Percentiles rank a stretch among this genome's conserved stretches.
phyloP scores from a whole-genome alignment of 2,329 filamentous ascomycete genomes.

The Mycosphaerelloides madeirae region DNA sequence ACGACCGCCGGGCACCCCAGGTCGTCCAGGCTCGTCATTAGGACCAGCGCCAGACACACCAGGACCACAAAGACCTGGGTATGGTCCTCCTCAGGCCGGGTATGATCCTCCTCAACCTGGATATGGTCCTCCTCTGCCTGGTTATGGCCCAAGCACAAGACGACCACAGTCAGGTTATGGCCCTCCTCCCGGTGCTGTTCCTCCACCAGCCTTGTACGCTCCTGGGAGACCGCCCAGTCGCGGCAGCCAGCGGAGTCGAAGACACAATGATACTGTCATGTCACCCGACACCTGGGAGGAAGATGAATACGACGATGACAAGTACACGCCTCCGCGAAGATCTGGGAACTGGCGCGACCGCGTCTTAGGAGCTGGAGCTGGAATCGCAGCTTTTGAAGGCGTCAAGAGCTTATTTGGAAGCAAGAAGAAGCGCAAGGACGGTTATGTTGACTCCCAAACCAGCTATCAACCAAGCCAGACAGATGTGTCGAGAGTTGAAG shows the following conservation, averaged over 20 bases:
- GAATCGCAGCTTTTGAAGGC: slow-evolving; percentile 37
- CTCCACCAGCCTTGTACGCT: slow-evolving; percentile 6
- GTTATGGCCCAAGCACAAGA: background rate
- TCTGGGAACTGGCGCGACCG: slow-evolving; percentile 41
- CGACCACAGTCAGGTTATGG: slow-evolving; percentile 3
- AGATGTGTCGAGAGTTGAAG: slow-evolving; percentile 48
- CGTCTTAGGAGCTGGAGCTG: slow-evolving; percentile 43
- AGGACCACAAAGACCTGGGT: slow-evolving; percentile 1
- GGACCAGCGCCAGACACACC: slow-evolving; percentile 8
- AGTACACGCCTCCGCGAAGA: slow-evolving; percentile 32
- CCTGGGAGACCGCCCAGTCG: slow-evolving; percentile 10
- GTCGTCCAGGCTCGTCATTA: slow-evolving; percentile 14
- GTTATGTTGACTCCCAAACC: slow-evolving; percentile 51
- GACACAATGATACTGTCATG: slow-evolving; percentile 15
- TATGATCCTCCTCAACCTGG: background rate
- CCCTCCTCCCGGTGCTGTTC: slow-evolving; percentile 8
- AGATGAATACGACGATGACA: slow-evolving; percentile 32
- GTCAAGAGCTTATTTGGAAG: slow-evolving; percentile 53
- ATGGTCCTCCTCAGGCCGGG: slow-evolving; percentile 4
- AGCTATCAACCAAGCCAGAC: slow-evolving; percentile 41
- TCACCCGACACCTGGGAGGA: slow-evolving; percentile 30
- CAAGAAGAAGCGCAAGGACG: slow-evolving; percentile 48
- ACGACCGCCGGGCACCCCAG: slow-evolving; percentile 14
- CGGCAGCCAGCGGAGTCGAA: slow-evolving; percentile 8
- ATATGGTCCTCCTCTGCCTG: background rate